Percentiles rank a stretch among this genome's conserved stretches.
These are phyloP conservation scores for Periconia sp. DNA, from an alignment of 2,329 filamentous ascomycete species.

Conservation along the genomic window DNA sequence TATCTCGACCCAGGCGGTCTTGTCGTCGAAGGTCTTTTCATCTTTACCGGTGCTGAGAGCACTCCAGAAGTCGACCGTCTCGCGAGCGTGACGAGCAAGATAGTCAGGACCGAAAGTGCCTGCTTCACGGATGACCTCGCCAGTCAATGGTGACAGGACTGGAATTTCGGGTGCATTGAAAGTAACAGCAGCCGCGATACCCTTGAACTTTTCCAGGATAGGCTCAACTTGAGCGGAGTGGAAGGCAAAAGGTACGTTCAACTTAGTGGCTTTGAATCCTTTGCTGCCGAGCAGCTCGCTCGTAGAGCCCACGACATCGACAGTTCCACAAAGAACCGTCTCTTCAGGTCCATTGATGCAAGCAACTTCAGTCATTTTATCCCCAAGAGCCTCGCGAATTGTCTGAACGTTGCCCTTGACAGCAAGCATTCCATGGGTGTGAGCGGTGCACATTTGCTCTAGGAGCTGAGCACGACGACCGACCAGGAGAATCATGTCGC, in stretches of 20 bases:
- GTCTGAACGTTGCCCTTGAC: slow-evolving; percentile 56
- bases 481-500: slow-evolving; percentile 72
- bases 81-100: slow-evolving; percentile 64
- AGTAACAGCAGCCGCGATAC: slow-evolving; percentile 54
- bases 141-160: slow-evolving; percentile 68
- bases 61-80: slow-evolving; percentile 69
- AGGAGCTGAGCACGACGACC: slow-evolving; percentile 68
- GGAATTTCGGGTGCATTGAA: slow-evolving; percentile 62
- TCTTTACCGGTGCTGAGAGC: slow-evolving; percentile 63
- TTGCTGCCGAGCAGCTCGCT: slow-evolving; percentile 52
- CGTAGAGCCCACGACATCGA: slow-evolving; percentile 60
- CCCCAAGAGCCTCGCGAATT: slow-evolving; percentile 56
- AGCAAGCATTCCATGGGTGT: slow-evolving; percentile 68
- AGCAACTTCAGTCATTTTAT: slow-evolving; percentile 58
- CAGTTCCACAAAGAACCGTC: slow-evolving; percentile 70
- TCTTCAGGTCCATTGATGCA: slow-evolving; percentile 77
- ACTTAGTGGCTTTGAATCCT: slow-evolving; percentile 62
- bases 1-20: slow-evolving; percentile 71
- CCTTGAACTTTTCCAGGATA: slow-evolving; percentile 63
- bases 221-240: slow-evolving; percentile 67
- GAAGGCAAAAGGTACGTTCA: slow-evolving; percentile 69
- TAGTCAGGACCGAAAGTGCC: slow-evolving; percentile 63
- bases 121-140: slow-evolving; percentile 60
- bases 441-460: slow-evolving; percentile 63
- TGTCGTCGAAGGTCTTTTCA: slow-evolving; percentile 62